Percentiles rank a stretch among this genome's conserved stretches.
phyloP scores from a whole-genome alignment of 2,329 filamentous ascomycete genomes.

The Rhinocladiella similis region DNA sequence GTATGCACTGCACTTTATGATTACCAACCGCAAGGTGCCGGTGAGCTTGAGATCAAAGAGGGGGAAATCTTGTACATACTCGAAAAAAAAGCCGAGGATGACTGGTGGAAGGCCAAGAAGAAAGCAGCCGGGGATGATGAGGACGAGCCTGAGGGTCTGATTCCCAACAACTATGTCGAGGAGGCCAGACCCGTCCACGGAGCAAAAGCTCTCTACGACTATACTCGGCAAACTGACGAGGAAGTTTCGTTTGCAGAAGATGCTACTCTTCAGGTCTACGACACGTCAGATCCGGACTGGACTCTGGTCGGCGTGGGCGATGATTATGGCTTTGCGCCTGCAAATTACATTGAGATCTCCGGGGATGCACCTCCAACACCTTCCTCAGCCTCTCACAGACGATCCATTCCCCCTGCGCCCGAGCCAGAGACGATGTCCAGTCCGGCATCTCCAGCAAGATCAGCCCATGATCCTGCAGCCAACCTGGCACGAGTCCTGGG shows the following conservation, averaged over 20 bases:
- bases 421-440: slow-evolving; percentile 27
- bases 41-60: slow-evolving; percentile 80
- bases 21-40: slow-evolving; percentile 82
- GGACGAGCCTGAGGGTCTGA: slow-evolving; percentile 84
- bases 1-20: slow-evolving; percentile 91
- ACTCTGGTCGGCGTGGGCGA: slow-evolving; percentile 81
- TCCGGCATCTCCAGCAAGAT: slow-evolving; percentile 42
- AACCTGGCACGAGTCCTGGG: slow-evolving; percentile 53
- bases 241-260: slow-evolving; percentile 96
- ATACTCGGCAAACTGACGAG: slow-evolving; percentile 94
- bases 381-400: slow-evolving; percentile 34
- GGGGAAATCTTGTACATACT: slow-evolving; percentile 87
- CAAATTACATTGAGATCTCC: slow-evolving; percentile 87
- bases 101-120: slow-evolving; percentile 98
- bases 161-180: slow-evolving; percentile 94
- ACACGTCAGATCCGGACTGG: slow-evolving; percentile 93
- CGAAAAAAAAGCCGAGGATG: slow-evolving; percentile 74
- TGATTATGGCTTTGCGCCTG: slow-evolving; percentile 90
- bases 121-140: slow-evolving; percentile 79
- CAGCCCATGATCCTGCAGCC: slow-evolving; percentile 56
- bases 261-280: slow-evolving; percentile 77
- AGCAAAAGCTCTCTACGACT: slow-evolving; percentile 96
- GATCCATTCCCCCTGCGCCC: slow-evolving; percentile 27
- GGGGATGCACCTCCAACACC: slow-evolving; percentile 53
- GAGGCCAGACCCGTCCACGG: slow-evolving; percentile 68